A percentile compares a stretch with the other conserved stretches of the same genome.
These are phyloP conservation scores for Nemania abortiva DNA, from an alignment of 2,329 filamentous ascomycete genomes.

Conservation along the genomic window DNA sequence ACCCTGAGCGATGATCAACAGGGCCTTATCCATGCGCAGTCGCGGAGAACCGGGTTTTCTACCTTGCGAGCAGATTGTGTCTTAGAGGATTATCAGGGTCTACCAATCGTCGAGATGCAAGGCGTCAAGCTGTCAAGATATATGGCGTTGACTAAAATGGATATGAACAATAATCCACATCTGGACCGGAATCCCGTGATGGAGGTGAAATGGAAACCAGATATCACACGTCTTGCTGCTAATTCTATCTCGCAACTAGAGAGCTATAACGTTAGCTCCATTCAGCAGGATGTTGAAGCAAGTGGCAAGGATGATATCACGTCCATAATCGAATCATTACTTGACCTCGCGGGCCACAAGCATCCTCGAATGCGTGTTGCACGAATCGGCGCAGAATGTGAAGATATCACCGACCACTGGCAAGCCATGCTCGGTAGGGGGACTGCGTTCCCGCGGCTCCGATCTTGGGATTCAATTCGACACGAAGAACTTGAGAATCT, in stretches of 20 bases:
- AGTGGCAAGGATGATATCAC: neutral
- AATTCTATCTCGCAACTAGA: neutral
- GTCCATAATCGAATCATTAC: conserved; percentile 4
- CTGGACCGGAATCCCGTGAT: conserved; percentile 12
- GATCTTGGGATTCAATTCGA: neutral
- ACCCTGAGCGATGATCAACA: neutral
- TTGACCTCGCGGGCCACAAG: conserved; percentile 27
- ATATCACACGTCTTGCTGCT: neutral
- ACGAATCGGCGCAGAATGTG: neutral
- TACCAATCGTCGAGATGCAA: conserved; percentile 4
- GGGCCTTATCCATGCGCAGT: neutral
- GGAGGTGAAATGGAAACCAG: conserved; percentile 25
- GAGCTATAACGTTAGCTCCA: neutral
- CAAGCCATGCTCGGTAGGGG: neutral
- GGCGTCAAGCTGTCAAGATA: neutral
- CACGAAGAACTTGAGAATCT: neutral
- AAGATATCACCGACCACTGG: neutral
- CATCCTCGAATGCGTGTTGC: conserved; percentile 10
- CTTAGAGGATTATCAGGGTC: neutral
- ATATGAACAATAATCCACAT: neutral
- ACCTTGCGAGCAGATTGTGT: neutral
- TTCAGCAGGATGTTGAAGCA: neutral
- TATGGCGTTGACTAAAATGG: neutral
- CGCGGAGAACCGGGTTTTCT: conserved; percentile 3
- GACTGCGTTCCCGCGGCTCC: conserved; percentile 5